A percentile compares a stretch with the other conserved stretches of the same genome.
These are phyloP conservation scores for Miscanthus sacchariflorus DNA, from an alignment of 202 grass and related monocot species.

Conservation along the genomic window DNA sequence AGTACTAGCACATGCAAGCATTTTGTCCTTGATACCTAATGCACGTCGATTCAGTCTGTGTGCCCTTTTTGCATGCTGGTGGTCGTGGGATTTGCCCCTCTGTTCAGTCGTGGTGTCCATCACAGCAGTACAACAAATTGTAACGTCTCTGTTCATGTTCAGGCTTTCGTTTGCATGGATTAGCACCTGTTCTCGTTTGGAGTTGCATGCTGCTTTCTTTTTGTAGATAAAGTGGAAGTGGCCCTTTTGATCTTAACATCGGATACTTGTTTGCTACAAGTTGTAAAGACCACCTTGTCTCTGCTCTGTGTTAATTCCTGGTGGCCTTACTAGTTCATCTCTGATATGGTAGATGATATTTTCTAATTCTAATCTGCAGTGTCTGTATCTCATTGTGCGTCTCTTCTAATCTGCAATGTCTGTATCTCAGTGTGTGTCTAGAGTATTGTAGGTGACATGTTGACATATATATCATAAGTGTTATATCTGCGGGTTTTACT, in stretches of 20 bases:
- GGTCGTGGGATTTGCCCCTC: conserved; percentile 34
- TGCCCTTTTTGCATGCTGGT: conserved; percentile 41
- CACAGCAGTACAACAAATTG: conserved; percentile 19
- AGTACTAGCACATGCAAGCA: conserved; percentile 35
- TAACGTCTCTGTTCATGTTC: conserved; percentile 47
- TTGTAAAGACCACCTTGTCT: conserved; percentile 3
- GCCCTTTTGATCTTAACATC: conserved; percentile 15
- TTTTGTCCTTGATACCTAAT: conserved; percentile 29
- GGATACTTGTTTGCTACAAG: conserved; percentile 36
- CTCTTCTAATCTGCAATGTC: conserved; percentile 6
- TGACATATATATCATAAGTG: background rate
- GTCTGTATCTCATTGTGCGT: conserved; percentile 35
- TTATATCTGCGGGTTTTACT: conserved; percentile 28
- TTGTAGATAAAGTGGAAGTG: conserved; percentile 14
- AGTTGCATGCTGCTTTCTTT: conserved; percentile 45
- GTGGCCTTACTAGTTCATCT: conserved; percentile 23
- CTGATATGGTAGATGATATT: background rate
- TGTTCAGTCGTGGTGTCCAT: conserved; percentile 30
- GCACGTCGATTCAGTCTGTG: conserved; percentile 49
- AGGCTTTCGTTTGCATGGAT: conserved; percentile 37
- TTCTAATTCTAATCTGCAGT: conserved; percentile 34
- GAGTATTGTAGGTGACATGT: background rate
- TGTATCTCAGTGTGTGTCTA: conserved; percentile 34
- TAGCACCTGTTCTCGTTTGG: conserved; percentile 20
- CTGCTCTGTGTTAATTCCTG: conserved; percentile 44